A percentile compares a stretch with the other conserved stretches of the same genome.
These are phyloP conservation scores for Lactarius psammicola DNA, from an alignment of 768 basidiomycete species.

Conservation along the genomic window DNA sequence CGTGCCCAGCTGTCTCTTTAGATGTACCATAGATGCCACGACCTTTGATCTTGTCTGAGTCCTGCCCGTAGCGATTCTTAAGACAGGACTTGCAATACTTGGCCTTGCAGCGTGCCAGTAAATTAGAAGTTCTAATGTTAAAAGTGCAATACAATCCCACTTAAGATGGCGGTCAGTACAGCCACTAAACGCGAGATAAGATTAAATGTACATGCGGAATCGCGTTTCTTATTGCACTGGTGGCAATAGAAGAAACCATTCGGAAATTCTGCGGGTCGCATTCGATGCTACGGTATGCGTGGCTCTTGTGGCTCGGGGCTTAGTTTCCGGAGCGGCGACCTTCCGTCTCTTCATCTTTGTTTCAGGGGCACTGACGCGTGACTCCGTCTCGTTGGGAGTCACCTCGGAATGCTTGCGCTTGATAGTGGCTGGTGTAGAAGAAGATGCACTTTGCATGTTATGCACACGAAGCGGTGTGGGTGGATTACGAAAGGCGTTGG, in stretches of 20 bases:
- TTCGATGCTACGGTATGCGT: constrained; percentile 11
- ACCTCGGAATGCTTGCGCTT: constrained; percentile 33
- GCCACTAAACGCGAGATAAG: neutral
- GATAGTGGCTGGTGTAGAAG: constrained; percentile 17
- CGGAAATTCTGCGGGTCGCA: constrained; percentile 35
- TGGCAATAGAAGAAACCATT: constrained; percentile 59
- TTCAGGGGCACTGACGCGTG: constrained; percentile 2
- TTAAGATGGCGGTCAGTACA: constrained; percentile 27
- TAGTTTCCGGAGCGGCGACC: constrained; percentile 37
- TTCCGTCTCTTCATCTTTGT: constrained; percentile 45
- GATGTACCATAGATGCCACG: constrained; percentile 17
- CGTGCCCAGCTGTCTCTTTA: constrained; percentile 34
- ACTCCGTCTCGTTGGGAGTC: constrained; percentile 6
- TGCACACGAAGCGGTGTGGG: constrained; percentile 31
- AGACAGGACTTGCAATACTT: constrained; percentile 68
- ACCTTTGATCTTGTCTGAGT: constrained; percentile 43
- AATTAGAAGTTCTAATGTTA: constrained; percentile 30
- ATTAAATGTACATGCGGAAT: constrained; percentile 43
- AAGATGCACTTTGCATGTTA: constrained; percentile 24
- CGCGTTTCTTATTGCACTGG: constrained; percentile 66
- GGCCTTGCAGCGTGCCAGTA: constrained; percentile 47
- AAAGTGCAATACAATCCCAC: constrained; percentile 42
- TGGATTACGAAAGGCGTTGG: constrained; percentile 18
- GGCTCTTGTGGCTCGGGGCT: constrained; percentile 22
- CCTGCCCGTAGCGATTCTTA: constrained; percentile 62